Evolutionary conservation across 129 eudicot genomes (phyloP), one percentile per base, ranked within the genome.

Genomic region (Heracleum sosnowskyi): DNA sequence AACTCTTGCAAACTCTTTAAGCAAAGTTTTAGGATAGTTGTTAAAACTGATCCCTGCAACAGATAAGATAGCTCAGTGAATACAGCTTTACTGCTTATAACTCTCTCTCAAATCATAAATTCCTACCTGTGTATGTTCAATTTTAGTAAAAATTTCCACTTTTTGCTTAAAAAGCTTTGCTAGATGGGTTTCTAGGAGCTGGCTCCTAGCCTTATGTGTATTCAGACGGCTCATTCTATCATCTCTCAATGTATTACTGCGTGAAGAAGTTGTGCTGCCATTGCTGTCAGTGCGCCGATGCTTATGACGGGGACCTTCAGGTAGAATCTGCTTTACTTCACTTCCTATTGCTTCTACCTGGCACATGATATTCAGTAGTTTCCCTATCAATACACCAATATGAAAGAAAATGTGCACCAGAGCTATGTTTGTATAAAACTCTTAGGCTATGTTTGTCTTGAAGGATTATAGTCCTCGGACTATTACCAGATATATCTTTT

Each of bases 111-210:
- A 71, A 73, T 51, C 76, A 73, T 31, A 41, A 77, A 36, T 69
- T 62, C 24, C 49, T 37, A 92, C 99, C 97, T 96, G 97, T 75
- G 95, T 96, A 77, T 88, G 84, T 80, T 90, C 97, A 47, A 87
- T 87, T 90, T 96, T 96, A 79, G 99, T 96, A 83, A 92, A 96
- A 68, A 96, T 96, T 34, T 96, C 99, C 88, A 89, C 82, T 80
- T 96, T 96, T 83, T 96, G 97, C 88, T 96, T 96, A 76, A 96
- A 96, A 73, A 96, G 79, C 79, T 90, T 96, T 55, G 99, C 99
- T 39, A 96, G 91, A 86, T 96, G 99, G 51, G 95, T 87, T 85
- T 96, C 99, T 74, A 96, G 84, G 81, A 96, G 97, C 84, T 96
- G 97, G 82, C 97, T 96, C 80, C 99, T 88, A 41, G 93, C 99